Base-by-base conservation (phyloP, 1,284 basidiomycete species). In the Cutaneotrichosporon sp. region DNA sequence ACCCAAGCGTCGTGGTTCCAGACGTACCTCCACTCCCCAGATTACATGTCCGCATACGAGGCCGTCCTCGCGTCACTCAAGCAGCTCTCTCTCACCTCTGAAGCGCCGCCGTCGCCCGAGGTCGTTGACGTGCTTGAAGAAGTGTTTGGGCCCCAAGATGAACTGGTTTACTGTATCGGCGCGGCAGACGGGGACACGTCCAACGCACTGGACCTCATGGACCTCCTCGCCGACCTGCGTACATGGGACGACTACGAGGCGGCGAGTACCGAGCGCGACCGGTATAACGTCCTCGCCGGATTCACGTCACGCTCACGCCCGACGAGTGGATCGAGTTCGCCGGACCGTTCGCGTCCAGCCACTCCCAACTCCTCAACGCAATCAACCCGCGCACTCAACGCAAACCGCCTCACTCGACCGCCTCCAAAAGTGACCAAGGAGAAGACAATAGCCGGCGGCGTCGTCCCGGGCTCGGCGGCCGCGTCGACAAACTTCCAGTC, bases 191-290 rank as follows among this genome's bases (percentile, higher is more conserved):
- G 69, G 0, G 77, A 81, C 59, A 69, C 78, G 18, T 65, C 69
- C 2, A 66, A 60, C 1, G 76, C 75, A 0, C 75, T 81, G 68
- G 76, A 80, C 58, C 72, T 81, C 22, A 73, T 76, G 70, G 74
- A 75, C 50, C 59, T 77, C 4, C 55, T 81, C 38, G 65, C 53
- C 30, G 77, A 78, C 53, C 70, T 79, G 38, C 71, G 66, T 11
- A 60, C 67, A 47, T 78, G 76, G 73, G 72, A 73, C 9, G 70
- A 77, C 56, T 72, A 70, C 21, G 70, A 74, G 32, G 69, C 66
- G 11, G 64, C 69, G 21, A 53, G 65, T n/a, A 31, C 21, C 7
- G 65, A 66, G 36, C 52, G 56, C 9, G 63, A 62, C 30, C 61
- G 62, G 7, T 63, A 63, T 47, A 34, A 50, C 21, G 30, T 51